Evolutionary conservation across 139 green algal species (phyloP).

Genomic region (Closterium sp.): DNA sequence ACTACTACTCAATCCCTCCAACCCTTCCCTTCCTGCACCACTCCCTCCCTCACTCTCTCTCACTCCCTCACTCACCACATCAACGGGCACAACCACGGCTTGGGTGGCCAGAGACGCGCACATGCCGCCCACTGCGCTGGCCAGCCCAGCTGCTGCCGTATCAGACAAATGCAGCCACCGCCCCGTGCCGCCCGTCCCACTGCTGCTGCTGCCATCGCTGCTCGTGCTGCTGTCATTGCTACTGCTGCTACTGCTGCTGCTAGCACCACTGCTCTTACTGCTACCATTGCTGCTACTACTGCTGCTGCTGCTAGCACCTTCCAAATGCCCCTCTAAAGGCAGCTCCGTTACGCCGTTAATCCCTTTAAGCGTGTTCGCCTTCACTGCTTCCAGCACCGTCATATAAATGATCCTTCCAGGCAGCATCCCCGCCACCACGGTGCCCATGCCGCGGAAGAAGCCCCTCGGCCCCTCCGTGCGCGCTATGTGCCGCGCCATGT

Average conservation of each 20-base stretch:
- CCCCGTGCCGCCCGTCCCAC: conserved; percentile 65
- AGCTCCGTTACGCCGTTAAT: neutral
- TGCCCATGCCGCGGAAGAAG: conserved; percentile 72
- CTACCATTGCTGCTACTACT: too few relatives aligned
- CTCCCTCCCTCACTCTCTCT: conserved; percentile 64
- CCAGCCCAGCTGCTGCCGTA: conserved; percentile 88
- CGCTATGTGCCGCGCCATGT: conserved; percentile 55
- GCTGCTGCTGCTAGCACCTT: neutral
- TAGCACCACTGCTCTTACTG: too few relatives aligned
- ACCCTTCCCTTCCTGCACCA: too few relatives aligned
- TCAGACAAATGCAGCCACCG: conserved; percentile 68
- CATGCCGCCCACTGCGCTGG: conserved; percentile 77
- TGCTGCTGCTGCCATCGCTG: neutral
- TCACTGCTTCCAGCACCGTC: conserved; percentile 67
- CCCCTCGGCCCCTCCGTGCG: conserved; percentile 76
- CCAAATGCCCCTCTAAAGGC: neutral
- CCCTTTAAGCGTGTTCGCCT: conserved; percentile 35
- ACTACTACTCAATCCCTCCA: too few relatives aligned
- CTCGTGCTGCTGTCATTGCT: neutral
- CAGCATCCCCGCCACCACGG: conserved; percentile 52
- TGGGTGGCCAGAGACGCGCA: conserved; percentile 80
- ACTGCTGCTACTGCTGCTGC: too few relatives aligned
- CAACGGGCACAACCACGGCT: conserved; percentile 75
- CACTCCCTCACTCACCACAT: conserved; percentile 78
- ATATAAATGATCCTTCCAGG: conserved; percentile 71